Conservation (phyloP, 164 flowering plant genomes). For the Vitis cinerea region DNA sequence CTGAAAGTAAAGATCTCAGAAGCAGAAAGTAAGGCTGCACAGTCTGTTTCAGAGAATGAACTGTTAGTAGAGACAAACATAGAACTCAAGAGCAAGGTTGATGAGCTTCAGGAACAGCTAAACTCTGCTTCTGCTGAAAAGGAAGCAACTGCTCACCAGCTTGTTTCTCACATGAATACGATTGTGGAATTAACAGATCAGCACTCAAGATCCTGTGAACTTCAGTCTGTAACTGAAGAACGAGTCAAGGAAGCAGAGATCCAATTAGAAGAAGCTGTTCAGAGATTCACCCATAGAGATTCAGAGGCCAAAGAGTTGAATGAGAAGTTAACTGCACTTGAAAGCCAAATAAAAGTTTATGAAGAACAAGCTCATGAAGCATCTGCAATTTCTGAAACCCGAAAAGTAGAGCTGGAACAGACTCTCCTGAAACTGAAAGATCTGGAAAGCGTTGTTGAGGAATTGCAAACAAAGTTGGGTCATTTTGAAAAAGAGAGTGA, state of each 20-base stretch:
- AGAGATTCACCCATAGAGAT: constrained; percentile 38
- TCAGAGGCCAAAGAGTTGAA: constrained; percentile 55
- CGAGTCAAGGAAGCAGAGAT: constrained; percentile 42
- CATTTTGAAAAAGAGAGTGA: constrained; percentile 50
- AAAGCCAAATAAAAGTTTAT: constrained; percentile 33
- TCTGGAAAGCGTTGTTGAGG: constrained; percentile 49
- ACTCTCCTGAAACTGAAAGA: constrained; percentile 42
- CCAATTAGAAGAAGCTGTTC: constrained; percentile 46
- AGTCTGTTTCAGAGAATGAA: constrained; percentile 63
- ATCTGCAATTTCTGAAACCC: constrained; percentile 36
- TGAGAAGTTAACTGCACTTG: constrained; percentile 49
- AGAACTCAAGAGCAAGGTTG: constrained; percentile 58
- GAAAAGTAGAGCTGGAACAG: constrained; percentile 65
- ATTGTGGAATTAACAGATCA: constrained; percentile 59
- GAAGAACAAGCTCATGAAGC: constrained; percentile 53
- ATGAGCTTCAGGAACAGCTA: constrained; percentile 64
- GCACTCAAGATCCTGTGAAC: constrained; percentile 52
- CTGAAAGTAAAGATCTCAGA: constrained; percentile 46
- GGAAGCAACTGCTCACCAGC: constrained; percentile 46
- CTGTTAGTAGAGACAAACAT: constrained; percentile 61
- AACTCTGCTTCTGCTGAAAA: constrained; percentile 50
- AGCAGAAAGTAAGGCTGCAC: constrained; percentile 55
- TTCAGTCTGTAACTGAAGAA: constrained; percentile 46
- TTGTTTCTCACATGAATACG: constrained; percentile 52
- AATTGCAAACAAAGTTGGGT: constrained; percentile 40